Evolutionary conservation across 1,284 basidiomycete genomes (phyloP), one percentile per base, ranked within the genome.

Genomic region (Cryptococcus maquisensis): DNA sequence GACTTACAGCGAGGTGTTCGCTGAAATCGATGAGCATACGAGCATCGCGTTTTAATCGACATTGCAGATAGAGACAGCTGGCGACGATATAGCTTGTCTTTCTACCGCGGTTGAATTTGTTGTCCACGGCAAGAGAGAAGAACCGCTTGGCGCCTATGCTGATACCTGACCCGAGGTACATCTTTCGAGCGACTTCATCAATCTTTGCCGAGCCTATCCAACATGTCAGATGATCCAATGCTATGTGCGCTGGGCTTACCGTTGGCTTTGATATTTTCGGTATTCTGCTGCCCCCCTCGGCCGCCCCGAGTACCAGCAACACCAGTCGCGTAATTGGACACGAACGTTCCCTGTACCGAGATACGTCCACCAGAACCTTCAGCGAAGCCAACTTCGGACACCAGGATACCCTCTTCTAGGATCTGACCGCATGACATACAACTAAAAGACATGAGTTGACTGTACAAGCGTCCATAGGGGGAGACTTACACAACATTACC

Each of bases 21-120:
- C 88, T 90, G 71, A 99, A 98, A 77, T 99, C 96, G 62, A 99
- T 98, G 37, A 99, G 84, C 96, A 98, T 98, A 72, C 95, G 91
- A 39, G 87, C 80, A 18, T 78, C 77, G 75, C 95, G 90, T 66
- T 89, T 90, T 75, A 93, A 86, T 54, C 96, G 79, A 70, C 93
- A 96, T 7, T 93, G 91, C 48, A 97, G 85, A 71, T 99, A 98
- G 48, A 98, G 81, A 73, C 96, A 99, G 46, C 93, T 88, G 0
- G 94, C 95, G 26, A 95, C 86, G 54, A 98, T 91, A 66, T 97
- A 94, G 71, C 92, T 82, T 62, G 88, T 89, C 68, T 88, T 87
- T 36, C 96, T 83, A 2, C 96, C 96, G 71, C 91, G 90, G 12
- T 90, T 93, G 72, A 96, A 96, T 66, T 88, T 89, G 78, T 92